Evolutionary conservation across 164 flowering plant genomes (phyloP), one percentile per base, ranked within the genome.

Genomic region (Piper betle): DNA sequence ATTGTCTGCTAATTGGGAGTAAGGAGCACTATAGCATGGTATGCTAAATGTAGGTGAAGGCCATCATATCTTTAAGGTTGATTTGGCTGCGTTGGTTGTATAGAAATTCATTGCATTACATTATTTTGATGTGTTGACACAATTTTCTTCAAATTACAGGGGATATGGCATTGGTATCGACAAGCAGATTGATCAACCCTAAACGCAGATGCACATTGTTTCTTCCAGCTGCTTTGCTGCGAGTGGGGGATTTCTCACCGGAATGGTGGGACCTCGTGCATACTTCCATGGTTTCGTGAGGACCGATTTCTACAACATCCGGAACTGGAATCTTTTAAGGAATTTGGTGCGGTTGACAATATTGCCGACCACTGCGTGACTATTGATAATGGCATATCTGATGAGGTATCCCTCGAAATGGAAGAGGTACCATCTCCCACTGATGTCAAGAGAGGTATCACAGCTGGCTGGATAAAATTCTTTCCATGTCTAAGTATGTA

Each of bases 161-260:
- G 4, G 11, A 39, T 19, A 88, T 84, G 96, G 84, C 86, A 15
- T 15, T 81, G 38, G 94, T 78, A 25, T 74, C 86, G 16, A 82
- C 82, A 71, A 69, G 78, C 70, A 74, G n/a, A n/a, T n/a, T n/a
- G 77, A 52, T 86, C 96, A 11, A 77, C 76, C 0, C 72, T 91
- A 71, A 91, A 91, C 66, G 93, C 97, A 0, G 66, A 88, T 74
- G 97, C 97, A 7, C 96, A 13, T 71, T 88, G 7, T 91, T 81
- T 41, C 72, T 91, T 52, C 97, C 93, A 5, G 86, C 93, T 17
- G 82, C 82, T 12, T 61, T 81, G 37, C 84, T 82, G 13, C 93
- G 80, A 62, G 89, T 91, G 67, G 96, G 86, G 79, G 97, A 91
- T 69, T 91, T 88, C 78, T 86, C 97, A 0, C 93, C 93, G 0